Evolutionary conservation across 352 stramenopile genomes (phyloP), one percentile per base, ranked within the genome.

Genomic region (Thraustochytrium sp.): DNA sequence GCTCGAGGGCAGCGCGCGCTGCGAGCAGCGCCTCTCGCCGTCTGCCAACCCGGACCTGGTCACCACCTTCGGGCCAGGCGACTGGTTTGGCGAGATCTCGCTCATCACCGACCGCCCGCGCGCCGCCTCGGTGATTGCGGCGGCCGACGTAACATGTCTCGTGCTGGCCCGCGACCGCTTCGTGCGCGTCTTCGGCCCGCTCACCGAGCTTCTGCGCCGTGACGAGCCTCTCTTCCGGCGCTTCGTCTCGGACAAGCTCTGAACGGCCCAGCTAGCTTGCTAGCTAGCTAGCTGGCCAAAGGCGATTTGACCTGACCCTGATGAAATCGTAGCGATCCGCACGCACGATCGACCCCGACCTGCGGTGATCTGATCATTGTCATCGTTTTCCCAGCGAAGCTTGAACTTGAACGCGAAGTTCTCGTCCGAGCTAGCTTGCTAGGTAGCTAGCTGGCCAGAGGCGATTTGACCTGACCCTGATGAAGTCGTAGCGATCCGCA

Each of bases 211-310:
- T 23, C 23, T 80, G 23, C 0, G 68, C 29, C 48, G 68, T 23
- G 68, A 80, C 34, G 68, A 65, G 37, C 44, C 21, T 0, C 68
- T 80, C 26, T 80, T 65, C 37, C 48, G 53, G 8, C 48, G 48
- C 23, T 80, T 80, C 42, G 40, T 80, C 26, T 48, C 48, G 16
- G 68, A 80, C 38, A 80, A 80, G 34, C 13, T 80, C n/a, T 80
- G 31, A 72, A 16, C 13, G 40, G 34, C 26, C 34, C 26, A 21
- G 54, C 34, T 55, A 23, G n/a, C 18, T 55, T 55, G 18, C 16
- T 18, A 55, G n/a, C 48, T 55, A n/a, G 18, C 48, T 55, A 23
- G 18, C 48, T n/a, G 16, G n/a, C 48, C 18, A 23, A 55, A 55
- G 18, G n/a, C n/a, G 48, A 55, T 55, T 55, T 55, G 48, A 55